Conservation (phyloP, 768 basidiomycete genomes). For the Mycena epipterygia region DNA sequence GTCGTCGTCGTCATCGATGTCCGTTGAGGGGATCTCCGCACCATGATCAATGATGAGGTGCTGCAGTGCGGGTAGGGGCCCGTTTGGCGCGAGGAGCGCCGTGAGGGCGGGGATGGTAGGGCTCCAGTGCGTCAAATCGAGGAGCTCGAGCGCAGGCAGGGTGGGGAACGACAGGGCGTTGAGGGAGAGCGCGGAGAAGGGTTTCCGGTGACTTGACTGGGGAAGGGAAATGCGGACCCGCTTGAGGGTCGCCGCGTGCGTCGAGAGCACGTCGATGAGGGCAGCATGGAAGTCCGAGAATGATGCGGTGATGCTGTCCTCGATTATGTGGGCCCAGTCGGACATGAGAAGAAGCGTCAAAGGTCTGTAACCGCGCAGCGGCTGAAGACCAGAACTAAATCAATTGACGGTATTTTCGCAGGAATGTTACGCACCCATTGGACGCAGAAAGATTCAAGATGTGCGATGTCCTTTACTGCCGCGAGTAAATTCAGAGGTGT, state of each 20-base stretch:
- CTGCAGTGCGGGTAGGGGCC: not conserved
- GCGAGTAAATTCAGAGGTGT: slow-evolving; percentile 9
- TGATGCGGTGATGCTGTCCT: not conserved
- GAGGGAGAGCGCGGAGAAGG: not conserved
- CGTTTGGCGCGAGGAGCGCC: not conserved
- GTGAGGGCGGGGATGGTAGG: not conserved
- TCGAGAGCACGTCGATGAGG: no score
- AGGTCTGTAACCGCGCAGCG: not conserved
- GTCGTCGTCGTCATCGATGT: not conserved
- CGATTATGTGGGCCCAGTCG: not conserved
- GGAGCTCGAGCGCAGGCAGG: slow-evolving; percentile 10
- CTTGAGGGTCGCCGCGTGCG: slow-evolving; percentile 1
- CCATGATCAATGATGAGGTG: slow-evolving; percentile 24
- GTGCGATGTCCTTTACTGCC: not conserved
- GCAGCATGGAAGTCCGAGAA: not conserved
- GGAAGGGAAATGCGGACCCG: slow-evolving; percentile 6
- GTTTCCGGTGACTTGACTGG: not conserved
- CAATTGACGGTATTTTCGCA: not conserved
- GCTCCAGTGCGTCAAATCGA: slow-evolving; percentile 21
- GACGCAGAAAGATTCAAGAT: slow-evolving; percentile 12
- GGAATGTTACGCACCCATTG: slow-evolving; percentile 5
- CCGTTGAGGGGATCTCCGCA: not conserved
- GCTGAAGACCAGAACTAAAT: not conserved
- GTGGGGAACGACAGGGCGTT: not conserved
- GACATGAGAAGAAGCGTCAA: slow-evolving; percentile 1